phyloP scores from a whole-genome alignment of 352 stramenopile species.

The Phytophthora sp. region DNA sequence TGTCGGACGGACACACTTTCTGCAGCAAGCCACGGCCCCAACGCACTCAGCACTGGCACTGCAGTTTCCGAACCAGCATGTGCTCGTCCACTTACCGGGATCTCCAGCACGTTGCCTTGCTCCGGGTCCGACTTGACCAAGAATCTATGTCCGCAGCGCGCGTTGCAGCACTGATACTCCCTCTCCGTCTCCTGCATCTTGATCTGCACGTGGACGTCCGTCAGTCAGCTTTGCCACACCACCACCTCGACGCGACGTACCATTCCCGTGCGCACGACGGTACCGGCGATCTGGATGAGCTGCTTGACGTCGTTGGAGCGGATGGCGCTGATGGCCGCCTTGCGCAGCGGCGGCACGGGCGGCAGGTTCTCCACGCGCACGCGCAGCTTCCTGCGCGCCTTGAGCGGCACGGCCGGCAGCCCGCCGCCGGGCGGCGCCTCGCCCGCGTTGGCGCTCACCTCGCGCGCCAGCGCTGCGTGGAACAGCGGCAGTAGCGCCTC shows the following conservation, averaged over 20 bases:
- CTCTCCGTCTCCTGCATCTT: slow-evolving; percentile 94
- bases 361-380: slow-evolving; percentile 93
- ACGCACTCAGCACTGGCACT: background rate
- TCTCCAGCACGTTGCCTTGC: slow-evolving; percentile 89
- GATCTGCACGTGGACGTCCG: slow-evolving; percentile 35
- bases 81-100: slow-evolving; percentile 50
- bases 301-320: slow-evolving; percentile 90
- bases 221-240: background rate
- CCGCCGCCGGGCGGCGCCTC: slow-evolving; percentile 14
- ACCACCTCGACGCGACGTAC: slow-evolving; percentile 35
- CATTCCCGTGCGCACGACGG: slow-evolving; percentile 91
- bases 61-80: background rate
- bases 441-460: slow-evolving; percentile 33
- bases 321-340: slow-evolving; percentile 90
- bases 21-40: slow-evolving; percentile 14
- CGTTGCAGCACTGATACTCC: slow-evolving; percentile 87
- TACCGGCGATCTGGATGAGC: slow-evolving; percentile 86
- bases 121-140: slow-evolving; percentile 90
- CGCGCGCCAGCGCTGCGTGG: slow-evolving; percentile 78
- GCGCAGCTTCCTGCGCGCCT: slow-evolving; percentile 58
- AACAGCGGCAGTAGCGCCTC: slow-evolving; percentile 89
- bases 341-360: slow-evolving; percentile 81
- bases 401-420: slow-evolving; percentile 39
- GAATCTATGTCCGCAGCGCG: slow-evolving; percentile 80
- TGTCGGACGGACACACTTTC: slow-evolving; percentile 60